Base-by-base conservation (phyloP, 768 basidiomycete genomes). In the Mycena rosella region DNA sequence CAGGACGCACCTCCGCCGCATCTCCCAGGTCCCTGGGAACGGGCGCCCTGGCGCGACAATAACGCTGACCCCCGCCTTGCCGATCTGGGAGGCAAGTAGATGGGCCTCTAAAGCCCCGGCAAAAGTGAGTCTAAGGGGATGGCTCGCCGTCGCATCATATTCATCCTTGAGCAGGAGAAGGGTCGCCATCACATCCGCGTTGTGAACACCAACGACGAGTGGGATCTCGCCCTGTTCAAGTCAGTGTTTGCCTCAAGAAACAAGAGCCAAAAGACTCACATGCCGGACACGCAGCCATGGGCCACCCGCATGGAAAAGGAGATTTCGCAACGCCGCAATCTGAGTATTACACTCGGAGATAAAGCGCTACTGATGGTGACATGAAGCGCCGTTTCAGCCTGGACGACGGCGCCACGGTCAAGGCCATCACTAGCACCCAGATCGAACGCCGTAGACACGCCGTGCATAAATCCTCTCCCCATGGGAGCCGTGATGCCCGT, bases 101-200 rank as follows among this genome's bases (percentile, higher is more conserved):
- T 90, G 87, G 3, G 89, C 90, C 75, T 94, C 91, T 0, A 85
- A 73, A 2, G 83, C 93, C 18, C 91, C 91, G 20, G 86, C 82
- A 67, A 95, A 86, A 2, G 90, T 89, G 74, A 92, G 68, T 59
- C 80, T 84, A 51, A 92, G 82, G 9, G 74, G 69, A 0, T 72
- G 75, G 17, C 79, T 75, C 17, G 78, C 86, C 34, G 73, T 76
- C 11, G 76, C 68, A 70, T 91, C 89, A 2, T 89, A 80, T 71
- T 92, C 87, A 56, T 79, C 79, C 77, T 93, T 93, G 63, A 97
- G 82, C n/a, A 84, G 76, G 45, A 96, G 82, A 29, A 96, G 78
- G 0, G 91, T 88, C 1, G 91, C 93, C 69, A 96, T 96, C 55
- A 92, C 82, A 76, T 96, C 96, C 4, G 93, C 95, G 71, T 84